Conservation (phyloP, 2,329 filamentous ascomycete species). For the Zymoseptoria ardabiliae region DNA sequence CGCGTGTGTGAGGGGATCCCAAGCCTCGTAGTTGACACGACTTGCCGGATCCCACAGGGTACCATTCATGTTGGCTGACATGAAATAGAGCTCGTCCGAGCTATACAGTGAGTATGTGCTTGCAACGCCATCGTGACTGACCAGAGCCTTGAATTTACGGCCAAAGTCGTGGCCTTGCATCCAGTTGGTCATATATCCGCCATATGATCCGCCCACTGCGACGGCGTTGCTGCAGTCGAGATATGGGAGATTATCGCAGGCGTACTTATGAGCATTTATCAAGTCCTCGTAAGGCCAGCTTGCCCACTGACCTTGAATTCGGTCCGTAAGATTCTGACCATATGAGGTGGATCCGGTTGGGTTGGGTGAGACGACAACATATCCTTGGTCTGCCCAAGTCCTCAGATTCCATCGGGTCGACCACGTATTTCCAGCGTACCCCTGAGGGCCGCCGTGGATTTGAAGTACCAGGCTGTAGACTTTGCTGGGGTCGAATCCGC, state of each 20-base stretch:
- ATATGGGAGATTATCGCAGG: slow-evolving; percentile 17
- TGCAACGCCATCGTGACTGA: slow-evolving; percentile 75
- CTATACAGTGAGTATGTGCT: slow-evolving; percentile 35
- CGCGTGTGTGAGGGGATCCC: slow-evolving; percentile 17
- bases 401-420: slow-evolving; percentile 25
- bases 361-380: slow-evolving; percentile 26
- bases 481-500: slow-evolving; percentile 19
- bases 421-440: slow-evolving; percentile 23
- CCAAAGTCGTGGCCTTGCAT: slow-evolving; percentile 80
- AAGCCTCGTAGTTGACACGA: slow-evolving; percentile 12
- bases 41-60: slow-evolving; percentile 38
- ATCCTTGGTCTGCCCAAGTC: slow-evolving; percentile 27
- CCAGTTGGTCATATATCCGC: slow-evolving; percentile 36
- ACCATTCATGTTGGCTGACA: slow-evolving; percentile 44
- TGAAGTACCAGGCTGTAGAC: slow-evolving; percentile 25
- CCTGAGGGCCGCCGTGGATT: slow-evolving; percentile 27
- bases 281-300: slow-evolving; percentile 21
- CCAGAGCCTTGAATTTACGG: slow-evolving; percentile 76
- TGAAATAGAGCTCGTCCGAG: slow-evolving; percentile 46
- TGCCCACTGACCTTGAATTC: slow-evolving; percentile 19
- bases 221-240: slow-evolving; percentile 21
- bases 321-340: slow-evolving; percentile 24
- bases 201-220: slow-evolving; percentile 30
- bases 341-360: slow-evolving; percentile 26
- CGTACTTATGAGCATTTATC: slow-evolving; percentile 17